Evolutionary conservation across 306 rosid species (phyloP).

Genomic region (Pyrus communis): DNA sequence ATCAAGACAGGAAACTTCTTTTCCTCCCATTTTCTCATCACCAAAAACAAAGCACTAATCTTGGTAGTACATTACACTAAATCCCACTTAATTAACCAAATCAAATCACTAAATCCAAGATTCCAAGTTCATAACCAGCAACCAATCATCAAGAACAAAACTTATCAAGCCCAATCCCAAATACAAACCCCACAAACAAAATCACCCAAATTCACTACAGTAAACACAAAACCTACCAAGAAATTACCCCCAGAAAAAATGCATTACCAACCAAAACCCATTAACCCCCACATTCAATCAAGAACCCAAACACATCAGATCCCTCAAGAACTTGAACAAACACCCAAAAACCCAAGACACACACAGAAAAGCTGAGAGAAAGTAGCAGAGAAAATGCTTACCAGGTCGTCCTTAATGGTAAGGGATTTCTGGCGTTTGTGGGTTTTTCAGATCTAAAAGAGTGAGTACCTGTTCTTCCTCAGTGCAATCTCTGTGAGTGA

Average conservation of each 20-base stretch:
- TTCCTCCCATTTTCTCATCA: slow-evolving; percentile 7
- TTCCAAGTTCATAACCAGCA: not conserved
- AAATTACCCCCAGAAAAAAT: not conserved
- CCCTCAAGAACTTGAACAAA: not conserved
- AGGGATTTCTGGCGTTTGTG: not conserved
- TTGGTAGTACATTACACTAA: not conserved
- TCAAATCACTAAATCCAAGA: slow-evolving; percentile 8
- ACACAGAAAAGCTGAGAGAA: not conserved
- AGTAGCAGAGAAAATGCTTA: slow-evolving; percentile 12
- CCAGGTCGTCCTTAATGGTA: slow-evolving; percentile 20
- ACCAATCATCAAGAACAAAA: not conserved
- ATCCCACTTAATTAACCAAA: slow-evolving; percentile 9
- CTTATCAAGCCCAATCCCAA: slow-evolving; percentile 10
- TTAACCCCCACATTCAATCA: not conserved
- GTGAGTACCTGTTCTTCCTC: slow-evolving; percentile 3
- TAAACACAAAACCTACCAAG: not conserved
- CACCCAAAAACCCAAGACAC: not conserved
- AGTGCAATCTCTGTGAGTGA: not conserved
- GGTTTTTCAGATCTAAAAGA: slow-evolving; percentile 33
- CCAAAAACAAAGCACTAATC: slow-evolving; percentile 16
- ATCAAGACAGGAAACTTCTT: not conserved
- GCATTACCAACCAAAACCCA: not conserved
- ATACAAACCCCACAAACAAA: not conserved
- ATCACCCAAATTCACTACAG: slow-evolving; percentile 5
- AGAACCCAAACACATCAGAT: slow-evolving; percentile 3